phyloP scores from a whole-genome alignment of 225 moss, liverwort and hornwort genomes.

The Bryum argenteum region DNA sequence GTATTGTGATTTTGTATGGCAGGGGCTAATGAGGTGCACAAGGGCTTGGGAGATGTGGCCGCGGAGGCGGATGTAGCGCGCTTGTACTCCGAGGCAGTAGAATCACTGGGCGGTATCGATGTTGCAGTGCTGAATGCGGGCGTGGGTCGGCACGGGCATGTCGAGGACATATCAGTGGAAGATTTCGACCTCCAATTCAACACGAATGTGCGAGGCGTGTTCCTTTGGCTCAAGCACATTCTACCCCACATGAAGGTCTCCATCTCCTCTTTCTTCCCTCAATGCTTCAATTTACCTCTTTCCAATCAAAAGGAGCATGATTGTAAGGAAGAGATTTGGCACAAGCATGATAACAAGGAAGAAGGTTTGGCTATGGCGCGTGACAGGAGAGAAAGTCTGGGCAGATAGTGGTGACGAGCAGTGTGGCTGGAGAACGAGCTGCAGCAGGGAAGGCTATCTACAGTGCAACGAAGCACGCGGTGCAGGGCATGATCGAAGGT shows the following conservation, averaged over 20 bases:
- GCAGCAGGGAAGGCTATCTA: conserved; percentile 30
- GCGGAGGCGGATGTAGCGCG: conserved; percentile 49
- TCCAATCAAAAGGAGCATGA: background rate
- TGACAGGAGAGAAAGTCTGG: conserved; percentile 53
- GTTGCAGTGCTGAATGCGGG: conserved; percentile 63
- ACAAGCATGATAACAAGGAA: background rate
- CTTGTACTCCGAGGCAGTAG: conserved; percentile 51
- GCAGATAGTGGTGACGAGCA: conserved; percentile 60
- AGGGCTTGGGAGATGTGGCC: conserved; percentile 52
- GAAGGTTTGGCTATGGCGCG: background rate
- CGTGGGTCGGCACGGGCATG: conserved; percentile 32
- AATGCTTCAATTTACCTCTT: background rate
- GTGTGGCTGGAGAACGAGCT: conserved; percentile 44
- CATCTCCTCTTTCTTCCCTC: background rate
- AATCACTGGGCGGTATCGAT: conserved; percentile 57
- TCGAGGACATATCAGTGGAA: conserved; percentile 48
- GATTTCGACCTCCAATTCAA: conserved; percentile 61
- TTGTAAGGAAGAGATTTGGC: too few species aligned
- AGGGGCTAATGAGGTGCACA: conserved; percentile 44
- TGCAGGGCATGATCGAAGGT: conserved; percentile 51
- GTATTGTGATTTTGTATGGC: background rate
- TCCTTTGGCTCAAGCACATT: conserved; percentile 60
- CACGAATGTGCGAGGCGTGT: conserved; percentile 61
- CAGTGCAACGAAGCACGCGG: conserved; percentile 55
- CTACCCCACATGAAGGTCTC: conserved; percentile 50